phyloP scores from a whole-genome alignment of 2,329 filamentous ascomycete genomes.

The Ascomycota sp. region DNA sequence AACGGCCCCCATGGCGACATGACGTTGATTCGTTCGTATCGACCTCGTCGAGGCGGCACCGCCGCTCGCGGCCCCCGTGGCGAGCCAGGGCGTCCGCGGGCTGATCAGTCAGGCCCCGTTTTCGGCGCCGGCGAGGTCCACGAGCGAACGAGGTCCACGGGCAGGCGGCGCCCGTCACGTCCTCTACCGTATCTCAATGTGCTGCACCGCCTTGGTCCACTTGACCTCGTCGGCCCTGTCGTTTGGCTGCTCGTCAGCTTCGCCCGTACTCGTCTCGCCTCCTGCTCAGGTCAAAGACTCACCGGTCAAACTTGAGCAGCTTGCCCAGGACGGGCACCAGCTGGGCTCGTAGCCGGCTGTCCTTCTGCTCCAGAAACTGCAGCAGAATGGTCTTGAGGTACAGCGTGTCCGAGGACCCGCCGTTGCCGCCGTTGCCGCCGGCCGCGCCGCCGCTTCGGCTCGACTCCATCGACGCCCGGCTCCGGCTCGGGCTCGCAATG shows the following conservation, averaged over 20 bases:
- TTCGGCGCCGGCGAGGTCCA: no score
- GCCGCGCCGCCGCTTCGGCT: constrained; percentile 12
- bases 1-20: no score
- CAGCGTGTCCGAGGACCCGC: constrained; percentile 35
- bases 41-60: no score
- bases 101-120: no score
- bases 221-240: constrained; percentile 58
- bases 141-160: no score
- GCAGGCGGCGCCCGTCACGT: no score
- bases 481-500: constrained; percentile 29
- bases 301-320: constrained; percentile 60
- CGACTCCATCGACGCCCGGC: constrained; percentile 19
- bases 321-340: constrained; percentile 60
- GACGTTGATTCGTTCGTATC: no score
- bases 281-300: constrained; percentile 13
- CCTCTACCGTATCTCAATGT: constrained; percentile 21
- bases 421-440: constrained; percentile 6
- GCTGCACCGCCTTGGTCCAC: constrained; percentile 58
- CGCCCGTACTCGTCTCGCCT: background rate
- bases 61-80: no score
- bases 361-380: constrained; percentile 65
- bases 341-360: constrained; percentile 55
- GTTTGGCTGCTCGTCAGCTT: constrained; percentile 5
- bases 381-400: constrained; percentile 68
- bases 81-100: no score